Conservation (phyloP, 371 early-diverging fungal species). For the Coemansia sp. region DNA sequence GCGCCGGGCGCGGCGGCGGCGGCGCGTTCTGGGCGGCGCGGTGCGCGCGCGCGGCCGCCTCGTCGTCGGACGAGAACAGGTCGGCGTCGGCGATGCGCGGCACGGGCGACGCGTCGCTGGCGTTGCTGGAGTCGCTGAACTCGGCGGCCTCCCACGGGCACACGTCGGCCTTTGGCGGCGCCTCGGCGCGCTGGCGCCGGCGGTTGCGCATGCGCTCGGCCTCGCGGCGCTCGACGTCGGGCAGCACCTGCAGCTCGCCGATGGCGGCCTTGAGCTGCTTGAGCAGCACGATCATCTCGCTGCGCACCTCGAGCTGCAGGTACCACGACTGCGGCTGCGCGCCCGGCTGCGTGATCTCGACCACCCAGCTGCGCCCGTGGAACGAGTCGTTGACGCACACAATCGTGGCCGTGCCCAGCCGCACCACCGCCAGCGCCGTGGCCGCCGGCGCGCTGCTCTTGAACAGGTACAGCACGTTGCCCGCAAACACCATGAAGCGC, state of each 20-base stretch:
- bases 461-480: constrained; percentile 47
- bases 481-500: constrained; percentile 41
- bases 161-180: constrained; percentile 34
- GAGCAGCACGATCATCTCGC: constrained; percentile 43
- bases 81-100: constrained; percentile 40
- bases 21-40: constrained; percentile 5
- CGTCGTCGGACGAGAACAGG: constrained; percentile 42
- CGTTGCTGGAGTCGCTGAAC: constrained; percentile 35
- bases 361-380: constrained; percentile 42
- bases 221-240: constrained; percentile 39
- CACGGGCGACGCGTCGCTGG: neutral
- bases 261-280: constrained; percentile 45
- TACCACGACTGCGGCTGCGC: constrained; percentile 45
- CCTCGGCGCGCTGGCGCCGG: constrained; percentile 36
- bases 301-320: constrained; percentile 38
- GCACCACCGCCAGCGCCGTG: constrained; percentile 23
- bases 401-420: constrained; percentile 35
- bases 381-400: constrained; percentile 50
- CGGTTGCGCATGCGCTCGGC: constrained; percentile 43
- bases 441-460: constrained; percentile 45
- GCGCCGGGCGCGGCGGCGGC: constrained; percentile 13
- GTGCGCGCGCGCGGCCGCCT: neutral
- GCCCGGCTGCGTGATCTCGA: constrained; percentile 41
- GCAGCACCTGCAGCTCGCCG: constrained; percentile 42
- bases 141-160: constrained; percentile 49